Evolutionary conservation across 768 basidiomycete species (phyloP).

Genomic region (Gloeostereum incarnatum): DNA sequence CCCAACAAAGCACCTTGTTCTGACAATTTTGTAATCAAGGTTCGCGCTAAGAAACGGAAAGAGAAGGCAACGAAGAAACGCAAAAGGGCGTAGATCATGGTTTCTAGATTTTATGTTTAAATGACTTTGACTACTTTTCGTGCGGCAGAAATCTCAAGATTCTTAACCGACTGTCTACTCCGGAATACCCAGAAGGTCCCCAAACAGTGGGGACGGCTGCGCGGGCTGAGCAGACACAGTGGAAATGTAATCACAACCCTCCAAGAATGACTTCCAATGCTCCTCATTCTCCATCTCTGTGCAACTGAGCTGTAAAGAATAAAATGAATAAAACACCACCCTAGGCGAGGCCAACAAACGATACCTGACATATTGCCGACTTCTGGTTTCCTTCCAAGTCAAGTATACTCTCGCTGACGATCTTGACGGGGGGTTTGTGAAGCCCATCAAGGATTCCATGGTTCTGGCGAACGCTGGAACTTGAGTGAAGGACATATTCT

Average conservation of each 20-base stretch:
- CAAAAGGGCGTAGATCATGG: constrained; percentile 23
- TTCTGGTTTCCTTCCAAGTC: constrained; percentile 49
- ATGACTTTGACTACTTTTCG: no score
- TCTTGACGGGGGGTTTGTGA: constrained; percentile 7
- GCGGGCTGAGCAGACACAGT: not conserved
- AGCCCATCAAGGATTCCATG: constrained; percentile 15
- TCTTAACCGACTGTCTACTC: not conserved
- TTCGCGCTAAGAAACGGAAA: constrained; percentile 74
- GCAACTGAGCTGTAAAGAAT: constrained; percentile 32
- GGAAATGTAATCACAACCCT: constrained; percentile 20
- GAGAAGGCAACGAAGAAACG: constrained; percentile 67
- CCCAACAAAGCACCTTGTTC: not conserved
- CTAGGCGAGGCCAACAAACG: constrained; percentile 5
- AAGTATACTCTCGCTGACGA: constrained; percentile 35
- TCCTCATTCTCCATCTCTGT: constrained; percentile 23
- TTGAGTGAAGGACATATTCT: constrained; percentile 37
- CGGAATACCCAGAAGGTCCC: not conserved
- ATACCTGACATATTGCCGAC: constrained; percentile 45
- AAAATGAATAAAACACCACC: constrained; percentile 3
- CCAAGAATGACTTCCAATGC: constrained; percentile 33
- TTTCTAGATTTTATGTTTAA: no score
- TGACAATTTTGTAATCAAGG: constrained; percentile 27
- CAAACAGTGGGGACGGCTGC: not conserved
- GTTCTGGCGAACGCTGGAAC: constrained; percentile 38
- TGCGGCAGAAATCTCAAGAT: not conserved